Conservation (phyloP, 2,329 filamentous ascomycete species). For the Phaeosphaeriaceae sp. region DNA sequence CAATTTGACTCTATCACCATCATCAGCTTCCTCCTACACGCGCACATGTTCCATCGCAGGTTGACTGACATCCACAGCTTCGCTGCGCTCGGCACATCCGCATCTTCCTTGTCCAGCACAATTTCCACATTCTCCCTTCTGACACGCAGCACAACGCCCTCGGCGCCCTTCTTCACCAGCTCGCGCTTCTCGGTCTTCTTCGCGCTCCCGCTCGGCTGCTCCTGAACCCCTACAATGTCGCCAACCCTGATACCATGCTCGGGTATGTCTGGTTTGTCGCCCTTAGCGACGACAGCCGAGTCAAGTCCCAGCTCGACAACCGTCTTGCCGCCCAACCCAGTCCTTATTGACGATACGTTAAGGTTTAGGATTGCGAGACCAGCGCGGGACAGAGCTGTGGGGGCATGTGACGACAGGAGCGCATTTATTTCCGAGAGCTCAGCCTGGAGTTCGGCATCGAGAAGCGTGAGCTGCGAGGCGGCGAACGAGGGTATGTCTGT, state of each 20-base stretch:
- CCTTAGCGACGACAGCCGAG: constrained; percentile 64
- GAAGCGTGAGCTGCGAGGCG: constrained; percentile 71
- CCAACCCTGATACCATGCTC: constrained; percentile 79
- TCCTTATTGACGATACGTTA: constrained; percentile 75
- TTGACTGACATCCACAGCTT: constrained; percentile 69
- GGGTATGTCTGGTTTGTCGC: constrained; percentile 62
- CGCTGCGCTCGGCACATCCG: constrained; percentile 59
- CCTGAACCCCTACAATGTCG: constrained; percentile 78
- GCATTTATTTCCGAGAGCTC: constrained; percentile 74
- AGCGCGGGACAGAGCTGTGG: constrained; percentile 73
- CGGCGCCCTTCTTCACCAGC: constrained; percentile 70
- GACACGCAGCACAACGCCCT: constrained; percentile 74
- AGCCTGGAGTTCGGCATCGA: constrained; percentile 73
- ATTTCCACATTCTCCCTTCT: constrained; percentile 67
- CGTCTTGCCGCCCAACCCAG: constrained; percentile 88
- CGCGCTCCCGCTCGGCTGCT: constrained; percentile 74
- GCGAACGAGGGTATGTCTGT: constrained; percentile 73
- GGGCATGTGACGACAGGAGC: constrained; percentile 72
- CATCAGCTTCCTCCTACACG: constrained; percentile 39
- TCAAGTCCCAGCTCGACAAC: constrained; percentile 83
- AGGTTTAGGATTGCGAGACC: constrained; percentile 84
- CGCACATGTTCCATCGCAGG: neutral
- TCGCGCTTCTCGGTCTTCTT: constrained; percentile 77
- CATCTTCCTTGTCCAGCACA: constrained; percentile 71
- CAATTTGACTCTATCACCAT: constrained; percentile 63